Evolutionary conservation across 305 asterid species (phyloP).

Genomic region (Solanum aculeatissimum): DNA sequence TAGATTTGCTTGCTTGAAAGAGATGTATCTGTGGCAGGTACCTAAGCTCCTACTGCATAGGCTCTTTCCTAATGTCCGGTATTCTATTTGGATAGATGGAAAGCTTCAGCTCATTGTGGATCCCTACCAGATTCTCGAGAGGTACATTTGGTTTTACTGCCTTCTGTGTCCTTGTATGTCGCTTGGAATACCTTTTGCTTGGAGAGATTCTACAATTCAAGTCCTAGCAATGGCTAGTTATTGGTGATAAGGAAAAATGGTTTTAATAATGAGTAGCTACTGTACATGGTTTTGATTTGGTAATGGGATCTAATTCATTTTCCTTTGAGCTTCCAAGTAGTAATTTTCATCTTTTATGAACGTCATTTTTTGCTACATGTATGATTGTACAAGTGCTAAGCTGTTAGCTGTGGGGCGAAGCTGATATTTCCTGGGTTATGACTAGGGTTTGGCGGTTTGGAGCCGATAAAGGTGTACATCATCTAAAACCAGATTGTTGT

Average conservation of each 20-base stretch:
- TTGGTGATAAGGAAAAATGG: not conserved
- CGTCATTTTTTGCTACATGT: not conserved
- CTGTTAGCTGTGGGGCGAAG: not conserved
- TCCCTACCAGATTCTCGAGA: conserved; percentile 94
- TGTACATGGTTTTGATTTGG: not conserved
- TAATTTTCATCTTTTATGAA: not conserved
- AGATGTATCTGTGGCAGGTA: conserved; percentile 38
- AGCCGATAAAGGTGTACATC: not conserved
- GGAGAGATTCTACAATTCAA: not conserved
- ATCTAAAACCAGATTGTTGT: not conserved
- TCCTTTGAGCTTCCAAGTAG: not conserved
- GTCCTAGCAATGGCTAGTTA: not conserved
- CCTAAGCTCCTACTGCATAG: conserved; percentile 94
- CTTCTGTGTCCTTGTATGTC: not conserved
- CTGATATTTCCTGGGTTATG: not conserved
- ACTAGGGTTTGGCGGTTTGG: not conserved
- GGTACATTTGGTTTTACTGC: conserved; percentile 29
- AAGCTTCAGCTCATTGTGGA: conserved; percentile 91
- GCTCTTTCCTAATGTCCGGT: conserved; percentile 83
- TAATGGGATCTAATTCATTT: not conserved
- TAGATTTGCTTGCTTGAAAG: not conserved
- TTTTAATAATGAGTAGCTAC: not conserved
- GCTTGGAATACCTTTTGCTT: not conserved
- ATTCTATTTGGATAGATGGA: conserved; percentile 95
- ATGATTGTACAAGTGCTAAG: not conserved